Percentiles rank a stretch among this genome's conserved stretches.
Conservation (phyloP, 352 stramenopile genomes). For the Blastocystis sp. region DNA sequence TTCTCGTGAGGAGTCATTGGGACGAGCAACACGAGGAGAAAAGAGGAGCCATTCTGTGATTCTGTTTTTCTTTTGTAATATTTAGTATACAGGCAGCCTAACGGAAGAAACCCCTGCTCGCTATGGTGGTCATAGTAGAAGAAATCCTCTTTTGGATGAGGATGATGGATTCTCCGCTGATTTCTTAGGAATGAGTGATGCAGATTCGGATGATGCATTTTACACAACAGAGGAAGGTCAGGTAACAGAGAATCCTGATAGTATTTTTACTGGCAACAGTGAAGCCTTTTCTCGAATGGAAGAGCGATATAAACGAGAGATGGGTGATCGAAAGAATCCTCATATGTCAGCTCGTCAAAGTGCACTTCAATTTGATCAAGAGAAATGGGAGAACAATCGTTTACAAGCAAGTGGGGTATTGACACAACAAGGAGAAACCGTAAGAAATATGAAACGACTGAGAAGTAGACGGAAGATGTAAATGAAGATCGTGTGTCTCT, state of each 20-base stretch:
- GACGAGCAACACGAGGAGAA: background rate
- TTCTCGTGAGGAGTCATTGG: background rate
- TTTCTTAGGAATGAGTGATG: background rate
- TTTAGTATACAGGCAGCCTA: constrained; percentile 2
- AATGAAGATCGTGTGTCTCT: constrained; percentile 85
- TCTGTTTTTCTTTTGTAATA: background rate
- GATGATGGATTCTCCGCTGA: background rate
- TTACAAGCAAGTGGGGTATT: constrained; percentile 86
- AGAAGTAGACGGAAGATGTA: constrained; percentile 76
- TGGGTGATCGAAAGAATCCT: constrained; percentile 77
- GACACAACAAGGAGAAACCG: constrained; percentile 66
- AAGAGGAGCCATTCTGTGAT: background rate
- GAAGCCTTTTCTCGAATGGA: constrained; percentile 11
- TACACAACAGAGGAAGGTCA: constrained; percentile 38
- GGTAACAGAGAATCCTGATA: constrained; percentile 6
- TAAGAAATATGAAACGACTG: constrained; percentile 29
- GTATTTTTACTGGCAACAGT: background rate
- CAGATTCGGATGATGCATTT: constrained; percentile 33
- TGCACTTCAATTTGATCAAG: constrained; percentile 87
- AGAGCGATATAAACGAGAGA: background rate
- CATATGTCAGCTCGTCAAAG: constrained; percentile 81
- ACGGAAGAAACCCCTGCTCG: constrained; percentile 17
- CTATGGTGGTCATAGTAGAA: background rate
- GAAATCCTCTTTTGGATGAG: constrained; percentile 7
- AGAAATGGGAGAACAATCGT: constrained; percentile 93